A percentile compares a stretch with the other conserved stretches of the same genome.
phyloP scores from a whole-genome alignment of 1,284 basidiomycete genomes.

The Neolentinus lepideus region DNA sequence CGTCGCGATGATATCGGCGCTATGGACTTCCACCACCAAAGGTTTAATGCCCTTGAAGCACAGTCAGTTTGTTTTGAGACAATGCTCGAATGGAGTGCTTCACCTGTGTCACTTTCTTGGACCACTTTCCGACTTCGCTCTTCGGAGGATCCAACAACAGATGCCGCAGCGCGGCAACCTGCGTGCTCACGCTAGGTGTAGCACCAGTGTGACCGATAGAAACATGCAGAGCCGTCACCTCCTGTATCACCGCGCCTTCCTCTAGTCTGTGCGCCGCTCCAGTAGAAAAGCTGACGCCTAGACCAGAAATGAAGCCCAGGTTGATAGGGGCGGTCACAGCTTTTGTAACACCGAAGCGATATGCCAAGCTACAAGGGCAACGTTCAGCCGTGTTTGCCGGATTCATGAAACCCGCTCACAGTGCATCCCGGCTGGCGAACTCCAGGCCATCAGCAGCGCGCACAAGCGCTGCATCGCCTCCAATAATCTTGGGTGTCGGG shows the following conservation, averaged over 20 bases:
- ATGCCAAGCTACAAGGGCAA: slow-evolving; percentile 20
- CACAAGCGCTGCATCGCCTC: slow-evolving; percentile 46
- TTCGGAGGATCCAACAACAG: slow-evolving; percentile 45
- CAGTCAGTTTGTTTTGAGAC: background rate
- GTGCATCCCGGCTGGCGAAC: slow-evolving; percentile 61
- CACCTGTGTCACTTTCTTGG: slow-evolving; percentile 43
- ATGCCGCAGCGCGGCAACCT: slow-evolving; percentile 55
- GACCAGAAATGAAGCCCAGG: slow-evolving; percentile 36
- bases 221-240: slow-evolving; percentile 45
- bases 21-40: slow-evolving; percentile 48
- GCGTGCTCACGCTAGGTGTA: slow-evolving; percentile 49
- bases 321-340: slow-evolving; percentile 39
- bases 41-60: slow-evolving; percentile 37
- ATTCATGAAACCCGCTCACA: slow-evolving; percentile 37
- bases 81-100: slow-evolving; percentile 8
- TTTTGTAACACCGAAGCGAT: slow-evolving; percentile 27
- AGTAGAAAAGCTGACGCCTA: slow-evolving; percentile 42
- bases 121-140: slow-evolving; percentile 44
- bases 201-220: slow-evolving; percentile 28
- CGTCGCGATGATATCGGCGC: slow-evolving; percentile 75
- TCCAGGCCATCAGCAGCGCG: slow-evolving; percentile 69
- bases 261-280: slow-evolving; percentile 38
- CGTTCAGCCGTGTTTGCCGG: slow-evolving; percentile 1
- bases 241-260: slow-evolving; percentile 39
- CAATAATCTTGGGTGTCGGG: slow-evolving; percentile 37